Evolutionary conservation across 352 stramenopile species (phyloP).

Genomic region (Salisapilia sapeloensis): DNA sequence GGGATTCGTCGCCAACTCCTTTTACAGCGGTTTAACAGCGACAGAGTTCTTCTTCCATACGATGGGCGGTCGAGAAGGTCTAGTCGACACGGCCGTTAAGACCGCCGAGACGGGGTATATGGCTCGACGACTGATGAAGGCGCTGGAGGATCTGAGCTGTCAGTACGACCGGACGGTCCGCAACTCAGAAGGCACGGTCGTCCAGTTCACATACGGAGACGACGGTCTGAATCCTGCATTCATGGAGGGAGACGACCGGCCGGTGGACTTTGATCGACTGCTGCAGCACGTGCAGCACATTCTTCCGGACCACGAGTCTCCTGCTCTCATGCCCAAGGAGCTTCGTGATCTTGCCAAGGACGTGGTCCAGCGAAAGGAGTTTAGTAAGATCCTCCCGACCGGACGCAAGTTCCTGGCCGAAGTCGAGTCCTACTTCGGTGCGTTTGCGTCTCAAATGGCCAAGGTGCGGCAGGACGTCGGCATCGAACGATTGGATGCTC

Average conservation of each 20-base stretch:
- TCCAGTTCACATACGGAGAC: constrained; percentile 99
- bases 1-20: constrained; percentile 99
- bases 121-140: constrained; percentile 96
- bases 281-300: constrained; percentile 80
- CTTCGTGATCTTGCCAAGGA: constrained; percentile 73
- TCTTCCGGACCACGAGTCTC: constrained; percentile 46
- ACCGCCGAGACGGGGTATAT: constrained; percentile 99
- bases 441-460: constrained; percentile 44
- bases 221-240: constrained; percentile 96
- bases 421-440: constrained; percentile 68
- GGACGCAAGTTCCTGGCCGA: constrained; percentile 84
- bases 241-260: constrained; percentile 91
- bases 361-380: constrained; percentile 59
- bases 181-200: constrained; percentile 83
- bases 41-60: constrained; percentile 99
- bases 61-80: constrained; percentile 97
- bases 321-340: constrained; percentile 59
- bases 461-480: constrained; percentile 27
- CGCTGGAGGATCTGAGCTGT: constrained; percentile 94
- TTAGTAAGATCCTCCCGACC: constrained; percentile 75
- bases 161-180: constrained; percentile 88
- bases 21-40: constrained; percentile 96
- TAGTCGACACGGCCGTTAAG: constrained; percentile 99
- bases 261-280: constrained; percentile 93
- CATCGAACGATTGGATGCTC: constrained; percentile 44